Base-by-base conservation (phyloP, 148 eudicot species). In the Simmondsia chinensis region DNA sequence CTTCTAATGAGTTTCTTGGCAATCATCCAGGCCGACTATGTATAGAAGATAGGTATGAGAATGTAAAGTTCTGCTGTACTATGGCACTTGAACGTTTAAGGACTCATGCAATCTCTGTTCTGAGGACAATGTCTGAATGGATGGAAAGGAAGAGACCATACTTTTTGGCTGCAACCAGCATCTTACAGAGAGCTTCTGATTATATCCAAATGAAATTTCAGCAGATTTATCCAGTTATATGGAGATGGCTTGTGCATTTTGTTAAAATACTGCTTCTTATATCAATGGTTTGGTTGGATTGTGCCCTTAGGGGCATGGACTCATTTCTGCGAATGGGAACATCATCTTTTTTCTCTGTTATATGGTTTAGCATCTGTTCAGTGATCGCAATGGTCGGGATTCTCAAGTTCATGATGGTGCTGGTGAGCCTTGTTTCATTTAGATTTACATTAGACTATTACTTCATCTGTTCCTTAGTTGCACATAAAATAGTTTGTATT, bases 261-360 rank as follows among this genome's bases (percentile, higher is more conserved):
- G 86, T 74, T 1, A 80, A 63, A 40, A 61, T 86, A 22, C 6
- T 77, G 48, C 76, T 91, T 50, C 73, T 91, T 39, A 39, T 91
- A 52, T 59, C 68, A 14, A 48, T 82, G 81, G 50, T 79, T 47
- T 91, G 99, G 99, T 61, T 91, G 64, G 88, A 86, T 46, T 86
- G 81, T 63, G 51, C 80, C 52, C 33, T 79, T 36, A 76, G 99
- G 62, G 99, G 99, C 55, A 61, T 79, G 34, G 89, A 70, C 43
- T 91, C 99, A 36, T 68, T 91, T 57, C 56, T 91, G 25, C 74
- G 80, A 55, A 86, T 85, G 95, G 99, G 99, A 26, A 79, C 95
- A 20, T 63, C 96, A 23, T 79, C 94, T 27, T 74, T 86, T 57
- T 69, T 91, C 35, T 43, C 82, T 11, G 64, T 79, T 27, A 33